Evolutionary conservation across 306 rosid species (phyloP), one percentile per base, ranked within the genome.

Genomic region (Alnus glutinosa): DNA sequence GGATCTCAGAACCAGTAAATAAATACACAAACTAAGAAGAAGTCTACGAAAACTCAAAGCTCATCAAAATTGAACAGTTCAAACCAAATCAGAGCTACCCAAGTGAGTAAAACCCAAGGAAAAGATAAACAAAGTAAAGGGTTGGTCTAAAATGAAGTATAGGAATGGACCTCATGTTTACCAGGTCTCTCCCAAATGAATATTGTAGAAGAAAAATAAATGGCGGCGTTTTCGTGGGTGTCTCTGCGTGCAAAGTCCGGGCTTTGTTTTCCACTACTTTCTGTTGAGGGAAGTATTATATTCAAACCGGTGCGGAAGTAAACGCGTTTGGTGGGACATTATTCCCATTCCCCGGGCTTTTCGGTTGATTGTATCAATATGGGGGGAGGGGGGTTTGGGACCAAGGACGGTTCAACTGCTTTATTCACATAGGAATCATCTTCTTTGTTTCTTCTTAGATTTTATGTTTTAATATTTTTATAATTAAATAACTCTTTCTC

Each of bases 91-190:
- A 76, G 51, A 80, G 48, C 48, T 12, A 77, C 83, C 77, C 81
- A 83, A 69, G 8, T 62, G 79, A 51, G 80, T 13, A 74, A 85
- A 70, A 69, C 70, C 81, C 39, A 70, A 75, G 78, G 30, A 54
- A 48, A 34, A 50, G 55, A 54, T 18, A 54, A 42, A 70, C 44
- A 47, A 15, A 47, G 36, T 2, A 67, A 11, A 64, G 32, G 70
- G 57, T 16, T 11, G 71, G 79, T 51, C 44, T 55, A 80, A 18
- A 48, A 49, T 57, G n/a, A 76, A 78, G 42, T 23, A 44, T 76
- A 80, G 72, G 34, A 76, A 16, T 39, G 52, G 37, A 82, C 77
- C 80, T 88, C 32, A 70, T 80, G 80, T 79, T 87, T 59, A 84
- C 85, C 88, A 50, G 61, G 86, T 80, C 78, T 80, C 78, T 82